phyloP scores from a whole-genome alignment of 139 green algal species.

The Chlorella vulgaris region DNA sequence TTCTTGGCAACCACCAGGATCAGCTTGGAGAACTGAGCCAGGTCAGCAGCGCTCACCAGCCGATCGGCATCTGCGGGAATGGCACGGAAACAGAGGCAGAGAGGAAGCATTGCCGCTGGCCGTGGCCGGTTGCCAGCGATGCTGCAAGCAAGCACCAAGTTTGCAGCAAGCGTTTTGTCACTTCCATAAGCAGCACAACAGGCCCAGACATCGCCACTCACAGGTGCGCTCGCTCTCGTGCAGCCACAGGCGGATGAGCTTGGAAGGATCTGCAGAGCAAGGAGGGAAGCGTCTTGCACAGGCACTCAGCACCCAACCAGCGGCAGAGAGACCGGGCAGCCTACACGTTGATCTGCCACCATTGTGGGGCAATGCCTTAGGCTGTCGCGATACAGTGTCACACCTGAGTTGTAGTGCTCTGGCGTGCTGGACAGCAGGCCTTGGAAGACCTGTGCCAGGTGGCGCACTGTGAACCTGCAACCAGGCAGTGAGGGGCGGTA shows the following conservation, averaged over 20 bases:
- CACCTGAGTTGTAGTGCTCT: conserved; percentile 52
- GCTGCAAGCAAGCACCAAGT: not conserved
- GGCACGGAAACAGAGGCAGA: not conserved
- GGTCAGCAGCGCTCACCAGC: conserved; percentile 6
- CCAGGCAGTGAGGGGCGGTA: no score
- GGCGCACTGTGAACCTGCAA: conserved; percentile 77
- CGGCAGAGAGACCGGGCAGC: no score
- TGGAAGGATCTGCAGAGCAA: conserved; percentile 50
- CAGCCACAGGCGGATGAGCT: conserved; percentile 88
- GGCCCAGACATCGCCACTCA: no score
- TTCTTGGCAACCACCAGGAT: conserved; percentile 9
- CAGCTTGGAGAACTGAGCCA: conserved; percentile 11
- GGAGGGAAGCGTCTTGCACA: conserved; percentile 59
- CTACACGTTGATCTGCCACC: no score
- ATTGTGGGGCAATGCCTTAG: no score
- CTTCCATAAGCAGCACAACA: no score
- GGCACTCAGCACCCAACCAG: no score
- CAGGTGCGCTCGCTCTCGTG: conserved; percentile 91
- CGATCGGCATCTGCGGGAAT: conserved; percentile 12
- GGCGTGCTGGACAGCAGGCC: not conserved
- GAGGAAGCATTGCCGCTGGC: no score
- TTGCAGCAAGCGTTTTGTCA: no score
- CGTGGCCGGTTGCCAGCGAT: no score
- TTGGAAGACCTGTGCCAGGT: conserved; percentile 91
- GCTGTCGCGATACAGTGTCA: not conserved